These are phyloP conservation scores for Monascus ruber DNA, from an alignment of 2,329 filamentous ascomycete species.

Conservation along the genomic window DNA sequence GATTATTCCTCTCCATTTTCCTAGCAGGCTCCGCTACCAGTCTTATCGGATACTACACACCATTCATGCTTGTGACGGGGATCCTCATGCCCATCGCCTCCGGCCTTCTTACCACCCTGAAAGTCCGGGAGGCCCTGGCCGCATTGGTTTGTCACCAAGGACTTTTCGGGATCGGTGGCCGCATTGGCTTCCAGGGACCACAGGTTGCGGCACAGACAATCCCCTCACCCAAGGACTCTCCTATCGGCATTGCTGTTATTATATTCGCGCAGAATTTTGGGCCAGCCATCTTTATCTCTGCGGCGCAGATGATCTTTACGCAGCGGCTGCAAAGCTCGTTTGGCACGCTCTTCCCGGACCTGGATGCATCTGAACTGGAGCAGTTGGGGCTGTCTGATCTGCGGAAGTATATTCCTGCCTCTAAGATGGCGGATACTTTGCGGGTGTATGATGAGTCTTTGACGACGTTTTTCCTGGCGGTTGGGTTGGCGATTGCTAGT, in stretches of 20 bases:
- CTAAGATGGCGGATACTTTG: conserved; percentile 7
- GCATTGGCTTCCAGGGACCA: conserved; percentile 21
- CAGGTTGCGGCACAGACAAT: conserved; percentile 21
- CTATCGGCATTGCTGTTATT: conserved; percentile 18
- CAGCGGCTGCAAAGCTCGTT: conserved; percentile 30
- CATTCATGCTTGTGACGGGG: conserved; percentile 23
- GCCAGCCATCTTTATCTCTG: conserved; percentile 39
- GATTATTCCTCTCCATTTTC: conserved; percentile 10
- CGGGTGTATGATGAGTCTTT: conserved; percentile 10
- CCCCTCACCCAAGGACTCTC: conserved; percentile 13
- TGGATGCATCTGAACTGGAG: conserved; percentile 7
- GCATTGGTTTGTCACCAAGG: conserved; percentile 17
- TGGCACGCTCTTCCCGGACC: conserved; percentile 4
- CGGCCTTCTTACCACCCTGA: conserved; percentile 22
- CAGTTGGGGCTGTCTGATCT: conserved; percentile 10
- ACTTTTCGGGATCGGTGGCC: conserved; percentile 17
- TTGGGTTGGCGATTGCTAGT: conserved; percentile 9
- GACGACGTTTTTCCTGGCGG: conserved; percentile 15
- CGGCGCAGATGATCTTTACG: conserved; percentile 42
- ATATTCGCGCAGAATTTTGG: conserved; percentile 29
- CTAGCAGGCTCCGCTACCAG: conserved; percentile 6
- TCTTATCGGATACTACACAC: conserved; percentile 21
- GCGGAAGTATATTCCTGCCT: conserved; percentile 4
- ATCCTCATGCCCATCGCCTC: conserved; percentile 22
- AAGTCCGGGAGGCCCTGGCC: conserved; percentile 8